Evolutionary conservation across 768 basidiomycete genomes (phyloP).

Genomic region (Serendipita vermifera): DNA sequence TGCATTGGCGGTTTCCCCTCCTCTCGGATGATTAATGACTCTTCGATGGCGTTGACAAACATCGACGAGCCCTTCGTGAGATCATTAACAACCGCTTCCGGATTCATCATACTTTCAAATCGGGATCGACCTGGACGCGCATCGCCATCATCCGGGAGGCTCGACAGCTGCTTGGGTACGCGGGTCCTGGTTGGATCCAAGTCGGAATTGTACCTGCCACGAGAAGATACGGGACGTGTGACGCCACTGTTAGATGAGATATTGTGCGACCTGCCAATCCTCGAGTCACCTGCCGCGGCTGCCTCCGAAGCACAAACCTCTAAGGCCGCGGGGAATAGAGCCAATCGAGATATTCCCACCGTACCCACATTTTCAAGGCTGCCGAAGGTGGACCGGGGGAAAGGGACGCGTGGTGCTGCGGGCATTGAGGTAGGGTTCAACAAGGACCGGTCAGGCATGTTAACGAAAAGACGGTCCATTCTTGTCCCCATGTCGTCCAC

Average conservation of each 20-base stretch:
- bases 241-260: not conserved
- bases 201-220: constrained; percentile 19
- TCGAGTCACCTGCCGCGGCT: not conserved
- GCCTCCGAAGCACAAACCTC: not conserved
- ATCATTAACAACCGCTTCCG: too few species aligned
- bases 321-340: not conserved
- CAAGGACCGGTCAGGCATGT: not conserved
- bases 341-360: not conserved
- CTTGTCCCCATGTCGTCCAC: constrained; percentile 31
- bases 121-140: too few species aligned
- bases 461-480: not conserved
- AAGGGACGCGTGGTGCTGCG: constrained; percentile 11
- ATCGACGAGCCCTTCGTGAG: too few species aligned
- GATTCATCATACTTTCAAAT: too few species aligned
- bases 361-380: not conserved
- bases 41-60: not conserved
- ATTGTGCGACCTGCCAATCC: not conserved
- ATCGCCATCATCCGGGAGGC: constrained; percentile 55
- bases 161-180: constrained; percentile 44
- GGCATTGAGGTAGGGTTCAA: constrained; percentile 2
- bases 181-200: constrained; percentile 56
- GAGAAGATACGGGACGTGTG: not conserved
- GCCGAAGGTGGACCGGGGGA: constrained; percentile 15
- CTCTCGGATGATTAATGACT: not conserved
- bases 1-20: constrained; percentile 14